Evolutionary conservation across 306 rosid genomes (phyloP).

Genomic region (Malus asiatica): DNA sequence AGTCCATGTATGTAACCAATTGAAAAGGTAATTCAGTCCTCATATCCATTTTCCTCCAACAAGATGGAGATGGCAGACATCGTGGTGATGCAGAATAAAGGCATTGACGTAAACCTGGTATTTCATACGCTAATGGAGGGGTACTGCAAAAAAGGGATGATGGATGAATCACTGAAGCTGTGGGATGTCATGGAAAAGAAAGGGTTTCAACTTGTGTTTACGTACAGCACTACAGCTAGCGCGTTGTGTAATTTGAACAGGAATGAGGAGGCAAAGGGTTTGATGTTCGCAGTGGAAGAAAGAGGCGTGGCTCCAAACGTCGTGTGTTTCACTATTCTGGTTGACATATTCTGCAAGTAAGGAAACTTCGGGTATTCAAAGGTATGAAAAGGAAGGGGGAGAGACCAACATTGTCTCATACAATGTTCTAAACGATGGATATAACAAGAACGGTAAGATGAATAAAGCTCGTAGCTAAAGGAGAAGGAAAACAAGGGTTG

Average conservation of each 20-base stretch:
- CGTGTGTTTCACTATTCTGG: conserved; percentile 49
- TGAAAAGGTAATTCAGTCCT: no score
- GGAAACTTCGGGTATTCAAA: conserved; percentile 51
- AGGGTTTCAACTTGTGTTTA: conserved; percentile 44
- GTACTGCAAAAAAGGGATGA: conserved; percentile 57
- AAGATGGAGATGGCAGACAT: conserved; percentile 56
- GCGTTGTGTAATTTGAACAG: conserved; percentile 44
- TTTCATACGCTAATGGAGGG: conserved; percentile 63
- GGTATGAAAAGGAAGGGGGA: conserved; percentile 54
- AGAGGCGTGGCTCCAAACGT: conserved; percentile 32
- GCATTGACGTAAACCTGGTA: conserved; percentile 47
- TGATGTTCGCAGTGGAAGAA: conserved; percentile 42
- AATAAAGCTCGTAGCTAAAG: conserved; percentile 39
- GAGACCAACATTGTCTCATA: conserved; percentile 52
- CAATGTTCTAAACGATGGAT: conserved; percentile 62
- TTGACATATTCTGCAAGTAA: conserved; percentile 80
- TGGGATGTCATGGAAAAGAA: conserved; percentile 47
- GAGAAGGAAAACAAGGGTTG: conserved; percentile 57
- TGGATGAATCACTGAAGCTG: conserved; percentile 56
- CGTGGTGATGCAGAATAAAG: conserved; percentile 57
- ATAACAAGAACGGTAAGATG: conserved; percentile 56
- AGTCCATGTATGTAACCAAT: no score
- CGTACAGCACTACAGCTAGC: conserved; percentile 53
- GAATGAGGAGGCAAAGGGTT: conserved; percentile 57
- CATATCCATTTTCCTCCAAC: no score